These are phyloP conservation scores for Medicago lupulina DNA, from an alignment of 306 rosid genomes.

Conservation along the genomic window DNA sequence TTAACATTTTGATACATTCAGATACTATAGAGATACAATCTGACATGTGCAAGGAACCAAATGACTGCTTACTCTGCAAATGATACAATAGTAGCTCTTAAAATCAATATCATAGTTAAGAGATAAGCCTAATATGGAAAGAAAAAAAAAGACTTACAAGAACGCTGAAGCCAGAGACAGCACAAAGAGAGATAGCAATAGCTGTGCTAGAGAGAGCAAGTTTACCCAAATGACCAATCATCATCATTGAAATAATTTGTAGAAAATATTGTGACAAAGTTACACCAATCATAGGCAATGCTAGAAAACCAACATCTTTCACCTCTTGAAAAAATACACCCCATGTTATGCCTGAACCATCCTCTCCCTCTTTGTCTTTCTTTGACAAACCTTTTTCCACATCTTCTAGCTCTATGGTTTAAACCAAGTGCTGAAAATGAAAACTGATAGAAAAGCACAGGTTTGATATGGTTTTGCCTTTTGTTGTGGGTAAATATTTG, in stretches of 20 bases:
- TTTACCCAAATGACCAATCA: conserved; percentile 73
- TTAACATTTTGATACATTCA: too few relatives aligned
- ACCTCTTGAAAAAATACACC: conserved; percentile 43
- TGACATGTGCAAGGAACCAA: too few relatives aligned
- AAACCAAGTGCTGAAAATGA: background rate
- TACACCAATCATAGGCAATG: conserved; percentile 64
- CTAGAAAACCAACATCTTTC: conserved; percentile 48
- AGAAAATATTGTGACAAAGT: conserved; percentile 54
- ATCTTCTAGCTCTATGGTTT: background rate
- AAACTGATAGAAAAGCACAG: background rate
- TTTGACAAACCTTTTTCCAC: conserved; percentile 45
- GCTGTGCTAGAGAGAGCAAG: conserved; percentile 73
- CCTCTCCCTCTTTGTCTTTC: conserved; percentile 6
- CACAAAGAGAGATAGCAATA: conserved; percentile 59
- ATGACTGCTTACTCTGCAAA: too few relatives aligned
- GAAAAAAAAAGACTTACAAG: conserved; percentile 46
- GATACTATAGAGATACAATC: too few relatives aligned
- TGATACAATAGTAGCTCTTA: too few relatives aligned
- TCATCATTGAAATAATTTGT: conserved; percentile 55
- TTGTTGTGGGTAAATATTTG: too few relatives aligned
- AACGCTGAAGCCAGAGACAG: conserved; percentile 62
- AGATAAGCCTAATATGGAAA: too few relatives aligned
- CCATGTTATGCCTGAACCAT: conserved; percentile 29
- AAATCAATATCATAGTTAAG: too few relatives aligned
- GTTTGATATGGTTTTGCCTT: too few relatives aligned